Conservation (phyloP, 2,329 filamentous ascomycete genomes). For the Trichoderma atroviride region DNA sequence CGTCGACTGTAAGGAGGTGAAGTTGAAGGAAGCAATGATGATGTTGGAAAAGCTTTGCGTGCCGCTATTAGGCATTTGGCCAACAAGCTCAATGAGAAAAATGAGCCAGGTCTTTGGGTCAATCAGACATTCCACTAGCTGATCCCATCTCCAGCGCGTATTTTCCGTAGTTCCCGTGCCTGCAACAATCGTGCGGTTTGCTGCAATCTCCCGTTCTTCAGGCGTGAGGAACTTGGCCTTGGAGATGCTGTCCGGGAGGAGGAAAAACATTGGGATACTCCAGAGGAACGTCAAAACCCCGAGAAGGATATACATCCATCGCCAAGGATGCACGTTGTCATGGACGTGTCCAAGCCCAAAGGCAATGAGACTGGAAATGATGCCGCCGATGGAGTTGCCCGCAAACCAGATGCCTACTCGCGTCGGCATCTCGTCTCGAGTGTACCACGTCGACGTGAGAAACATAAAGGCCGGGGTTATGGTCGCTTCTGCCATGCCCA, state of each 20-base stretch:
- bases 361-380: slow-evolving; percentile 53
- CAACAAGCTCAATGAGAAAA: slow-evolving; percentile 54
- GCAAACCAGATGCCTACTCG: slow-evolving; percentile 60
- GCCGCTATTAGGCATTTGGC: slow-evolving; percentile 64
- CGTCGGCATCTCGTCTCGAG: slow-evolving; percentile 47
- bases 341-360: slow-evolving; percentile 60
- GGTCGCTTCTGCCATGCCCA: slow-evolving; percentile 58
- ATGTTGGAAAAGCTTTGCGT: slow-evolving; percentile 62
- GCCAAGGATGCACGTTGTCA: slow-evolving; percentile 52
- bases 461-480: slow-evolving; percentile 57
- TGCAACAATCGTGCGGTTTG: slow-evolving; percentile 50
- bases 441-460: slow-evolving; percentile 58
- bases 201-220: slow-evolving; percentile 54
- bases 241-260: slow-evolving; percentile 57
- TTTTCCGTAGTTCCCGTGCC: slow-evolving; percentile 57
- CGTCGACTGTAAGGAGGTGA: slow-evolving; percentile 56
- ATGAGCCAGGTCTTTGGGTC: slow-evolving; percentile 66
- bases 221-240: slow-evolving; percentile 59
- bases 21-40: slow-evolving; percentile 58
- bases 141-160: slow-evolving; percentile 52
- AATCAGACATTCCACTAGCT: slow-evolving; percentile 55
- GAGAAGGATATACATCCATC: slow-evolving; percentile 61
- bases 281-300: slow-evolving; percentile 55
- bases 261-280: slow-evolving; percentile 50
- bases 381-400: slow-evolving; percentile 52